Percentiles rank a stretch among this genome's conserved stretches.
phyloP scores from a whole-genome alignment of 495 filamentous ascomycete genomes.

The Penicillium cinerascens region DNA sequence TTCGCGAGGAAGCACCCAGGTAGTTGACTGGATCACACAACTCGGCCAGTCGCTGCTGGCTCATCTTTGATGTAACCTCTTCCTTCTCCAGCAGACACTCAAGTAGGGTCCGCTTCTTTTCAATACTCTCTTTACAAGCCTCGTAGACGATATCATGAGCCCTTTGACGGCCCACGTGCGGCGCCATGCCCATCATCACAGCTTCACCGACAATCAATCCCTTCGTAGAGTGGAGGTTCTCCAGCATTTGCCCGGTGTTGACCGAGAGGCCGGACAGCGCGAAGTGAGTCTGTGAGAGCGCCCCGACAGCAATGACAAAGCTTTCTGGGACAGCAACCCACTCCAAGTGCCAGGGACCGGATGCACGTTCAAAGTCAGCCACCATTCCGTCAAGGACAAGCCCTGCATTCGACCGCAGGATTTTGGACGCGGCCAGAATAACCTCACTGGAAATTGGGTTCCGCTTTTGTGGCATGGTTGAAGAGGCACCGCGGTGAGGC shows the following conservation, averaged over 20 bases:
- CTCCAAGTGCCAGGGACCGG: slow-evolving; percentile 53
- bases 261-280: slow-evolving; percentile 46
- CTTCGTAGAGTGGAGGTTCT: slow-evolving; percentile 45
- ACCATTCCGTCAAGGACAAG: slow-evolving; percentile 53
- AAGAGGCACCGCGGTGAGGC: slow-evolving; percentile 50
- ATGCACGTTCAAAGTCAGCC: slow-evolving; percentile 51
- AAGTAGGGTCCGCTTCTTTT: slow-evolving; percentile 37
- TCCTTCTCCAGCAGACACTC: slow-evolving; percentile 36
- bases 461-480: slow-evolving; percentile 55
- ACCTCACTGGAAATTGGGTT: slow-evolving; percentile 54
- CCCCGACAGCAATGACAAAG: slow-evolving; percentile 49
- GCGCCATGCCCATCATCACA: slow-evolving; percentile 55
- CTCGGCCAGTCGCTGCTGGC: slow-evolving; percentile 28
- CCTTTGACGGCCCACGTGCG: slow-evolving; percentile 42
- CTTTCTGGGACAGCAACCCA: slow-evolving; percentile 52
- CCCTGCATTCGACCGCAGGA: slow-evolving; percentile 46
- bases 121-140: slow-evolving; percentile 49
- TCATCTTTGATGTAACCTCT: slow-evolving; percentile 40
- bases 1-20: slow-evolving; percentile 41
- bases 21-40: slow-evolving; percentile 52
- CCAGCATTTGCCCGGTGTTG: slow-evolving; percentile 41
- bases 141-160: slow-evolving; percentile 55
- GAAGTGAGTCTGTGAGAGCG: slow-evolving; percentile 47
- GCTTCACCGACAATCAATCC: slow-evolving; percentile 54
- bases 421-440: slow-evolving; percentile 49